phyloP scores from a whole-genome alignment of 768 basidiomycete species.

The Termitomyces sp. region DNA sequence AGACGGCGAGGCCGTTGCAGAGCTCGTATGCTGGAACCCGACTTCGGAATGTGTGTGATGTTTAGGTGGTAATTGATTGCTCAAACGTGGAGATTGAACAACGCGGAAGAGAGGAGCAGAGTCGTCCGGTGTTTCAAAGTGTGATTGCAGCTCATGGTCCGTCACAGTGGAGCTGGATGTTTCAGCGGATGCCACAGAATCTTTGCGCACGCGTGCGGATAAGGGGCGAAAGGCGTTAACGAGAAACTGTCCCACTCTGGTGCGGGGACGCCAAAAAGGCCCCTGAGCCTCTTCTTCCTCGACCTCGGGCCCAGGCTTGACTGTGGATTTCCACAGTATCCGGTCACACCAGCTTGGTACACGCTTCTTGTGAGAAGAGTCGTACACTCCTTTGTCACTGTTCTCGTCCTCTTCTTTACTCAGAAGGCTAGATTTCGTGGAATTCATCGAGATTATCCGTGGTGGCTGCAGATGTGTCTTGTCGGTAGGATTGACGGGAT shows the following conservation, averaged over 20 bases:
- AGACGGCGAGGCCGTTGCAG: background rate
- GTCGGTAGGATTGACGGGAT: constrained; percentile 15
- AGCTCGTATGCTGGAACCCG: constrained; percentile 1
- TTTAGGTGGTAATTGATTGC: constrained; percentile 12
- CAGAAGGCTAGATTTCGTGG: constrained; percentile 28
- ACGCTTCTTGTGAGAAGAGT: constrained; percentile 74
- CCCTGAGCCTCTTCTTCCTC: constrained; percentile 27
- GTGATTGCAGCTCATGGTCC: constrained; percentile 1
- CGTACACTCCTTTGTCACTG: constrained; percentile 63
- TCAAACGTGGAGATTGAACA: constrained; percentile 9
- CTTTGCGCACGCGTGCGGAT: constrained; percentile 29
- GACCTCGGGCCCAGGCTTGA: constrained; percentile 37
- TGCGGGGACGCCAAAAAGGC: constrained; percentile 28
- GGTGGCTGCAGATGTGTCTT: constrained; percentile 19
- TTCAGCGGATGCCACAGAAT: constrained; percentile 28
- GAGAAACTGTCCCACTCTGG: constrained; percentile 48
- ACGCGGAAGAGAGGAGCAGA: constrained; percentile 18
- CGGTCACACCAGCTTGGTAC: constrained; percentile 91
- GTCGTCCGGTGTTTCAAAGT: constrained; percentile 15
- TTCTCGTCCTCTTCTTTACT: constrained; percentile 32
- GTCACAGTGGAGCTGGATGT: constrained; percentile 11
- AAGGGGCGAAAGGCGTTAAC: constrained; percentile 47
- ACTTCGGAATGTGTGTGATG: constrained; percentile 5
- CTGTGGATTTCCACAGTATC: constrained; percentile 76
- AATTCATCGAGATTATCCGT: constrained; percentile 24